Evolutionary conservation across 352 stramenopile species (phyloP).

Genomic region (Pythium oligandrum): DNA sequence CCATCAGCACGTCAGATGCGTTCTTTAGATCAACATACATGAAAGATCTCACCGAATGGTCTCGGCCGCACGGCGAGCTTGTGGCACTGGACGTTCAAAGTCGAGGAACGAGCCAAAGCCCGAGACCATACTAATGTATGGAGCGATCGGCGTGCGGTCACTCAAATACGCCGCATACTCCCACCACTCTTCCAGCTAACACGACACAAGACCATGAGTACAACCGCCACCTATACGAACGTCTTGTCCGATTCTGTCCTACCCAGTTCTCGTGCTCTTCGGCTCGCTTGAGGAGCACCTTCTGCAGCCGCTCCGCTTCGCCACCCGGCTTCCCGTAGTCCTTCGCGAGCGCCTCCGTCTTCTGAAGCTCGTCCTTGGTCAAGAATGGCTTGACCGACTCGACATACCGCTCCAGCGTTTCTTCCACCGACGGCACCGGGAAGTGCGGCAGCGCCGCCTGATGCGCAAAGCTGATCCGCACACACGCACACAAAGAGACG

Average conservation of each 20-base stretch:
- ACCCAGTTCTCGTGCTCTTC: conserved; percentile 54
- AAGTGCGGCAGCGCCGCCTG: conserved; percentile 73
- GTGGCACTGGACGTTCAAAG: conserved; percentile 60
- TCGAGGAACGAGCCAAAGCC: conserved; percentile 94
- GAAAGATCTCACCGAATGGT: conserved; percentile 31
- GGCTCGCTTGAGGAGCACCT: conserved; percentile 41
- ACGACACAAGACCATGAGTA: not conserved
- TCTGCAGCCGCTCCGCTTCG: conserved; percentile 40
- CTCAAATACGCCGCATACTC: conserved; percentile 84
- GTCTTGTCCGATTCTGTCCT: not conserved
- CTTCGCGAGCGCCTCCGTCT: conserved; percentile 28
- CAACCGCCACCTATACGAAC: not conserved
- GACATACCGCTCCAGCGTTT: conserved; percentile 84
- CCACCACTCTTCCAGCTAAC: conserved; percentile 89
- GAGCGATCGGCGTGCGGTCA: conserved; percentile 75
- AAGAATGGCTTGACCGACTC: conserved; percentile 59
- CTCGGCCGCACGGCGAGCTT: conserved; percentile 49
- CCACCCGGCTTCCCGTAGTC: conserved; percentile 48
- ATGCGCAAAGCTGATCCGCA: conserved; percentile 24
- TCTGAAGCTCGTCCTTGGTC: conserved; percentile 31
- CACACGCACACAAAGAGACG: conserved; percentile 1
- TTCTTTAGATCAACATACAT: not conserved
- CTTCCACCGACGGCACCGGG: conserved; percentile 78
- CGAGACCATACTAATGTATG: conserved; percentile 94
- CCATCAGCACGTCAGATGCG: too few relatives aligned